Evolutionary conservation across 192 early-diverging fungal genomes (phyloP), one percentile per base, ranked within the genome.

Genomic region (Coemansia sp.): DNA sequence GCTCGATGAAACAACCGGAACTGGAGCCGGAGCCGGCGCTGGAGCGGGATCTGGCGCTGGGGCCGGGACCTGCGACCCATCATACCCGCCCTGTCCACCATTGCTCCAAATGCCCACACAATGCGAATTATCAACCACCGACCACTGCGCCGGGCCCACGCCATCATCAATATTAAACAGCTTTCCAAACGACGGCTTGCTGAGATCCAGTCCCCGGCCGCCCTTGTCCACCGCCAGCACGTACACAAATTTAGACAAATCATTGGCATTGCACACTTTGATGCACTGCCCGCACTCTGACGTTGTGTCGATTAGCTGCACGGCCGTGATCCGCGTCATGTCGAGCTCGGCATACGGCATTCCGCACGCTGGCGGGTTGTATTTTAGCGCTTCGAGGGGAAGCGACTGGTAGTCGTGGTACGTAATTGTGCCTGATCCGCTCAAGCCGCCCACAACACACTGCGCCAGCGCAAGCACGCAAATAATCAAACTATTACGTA

Each of bases 151-250:
- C 8, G 81, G 70, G 6, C 74, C 79, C 5, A 79, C 55, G 52
- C 84, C 84, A 48, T 71, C 69, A 25, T 68, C 67, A 21, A 85
- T 80, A 3, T 76, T 63, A 38, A 86, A 84, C 31, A 86, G 54
- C 48, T 74, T 48, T 11, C 75, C 68, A 64, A 85, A 86, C 54
- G 75, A 60, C 19, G 72, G 72, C 35, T 74, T 69, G 63, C 82
- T 83, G 41, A 86, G 67, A 41, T 85, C 84, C 21, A 86, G 60
- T 11, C 85, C 85, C 2, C 59, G 50, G 1, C 85, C 85, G 19
- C 85, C 85, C 3, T 74, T 75, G 51, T 86, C 85, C 7, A 86
- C 82, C 2, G 79, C 85, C 27, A 86, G 49, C 38, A 85, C 85
- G 21, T 86, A 79, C 45, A 82, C 67, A 17, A 48, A 84, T 52